Evolutionary conservation across 257 asterid genomes (phyloP), one percentile per base, ranked within the genome.

Genomic region (Fraxinus excelsior): DNA sequence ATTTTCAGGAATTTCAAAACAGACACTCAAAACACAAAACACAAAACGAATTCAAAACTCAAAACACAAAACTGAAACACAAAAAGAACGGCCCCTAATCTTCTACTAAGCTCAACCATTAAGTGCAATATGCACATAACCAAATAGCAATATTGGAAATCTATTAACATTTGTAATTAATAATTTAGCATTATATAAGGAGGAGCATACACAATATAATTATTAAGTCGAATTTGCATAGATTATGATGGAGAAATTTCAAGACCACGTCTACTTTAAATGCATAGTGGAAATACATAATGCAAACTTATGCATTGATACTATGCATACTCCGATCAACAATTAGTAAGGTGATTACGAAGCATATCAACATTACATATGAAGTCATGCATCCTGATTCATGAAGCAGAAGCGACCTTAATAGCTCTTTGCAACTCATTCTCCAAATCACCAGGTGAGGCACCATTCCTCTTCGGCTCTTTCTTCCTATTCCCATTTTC

Each of bases 341-440:
- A 79, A 4, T 21, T 56, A 5, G 64, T 53, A 19, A n/a, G n/a
- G 28, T 56, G 65, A 56, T 56, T 56, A 56, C 6, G 28, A 18
- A 56, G 65, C 28, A n/a, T 2, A 56, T 56, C 18, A 56, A 56
- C 65, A 19, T 18, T 13, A 10, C 72, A 49, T 46, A 76, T 60
- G 69, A 51, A 56, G 11, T 70, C 71, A 51, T 70, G 29, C 40
- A 73, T 80, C 76, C 53, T 69, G 75, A 80, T 82, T 85, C 72
- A 83, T 0, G 78, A 38, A 37, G 38, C 9, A 6, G 93, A 82
- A 49, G 96, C 94, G 69, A 96, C 97, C 84, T 72, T 80, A 70
- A 94, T 92, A 53, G 97, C 98, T 87, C 85, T 90, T 87, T 92
- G 89, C 90, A 94, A 80, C 85, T 94, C 98, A 82, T 70, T 88